Conservation (phyloP, 2,329 filamentous ascomycete species). For the Neonectria neomacrospora region DNA sequence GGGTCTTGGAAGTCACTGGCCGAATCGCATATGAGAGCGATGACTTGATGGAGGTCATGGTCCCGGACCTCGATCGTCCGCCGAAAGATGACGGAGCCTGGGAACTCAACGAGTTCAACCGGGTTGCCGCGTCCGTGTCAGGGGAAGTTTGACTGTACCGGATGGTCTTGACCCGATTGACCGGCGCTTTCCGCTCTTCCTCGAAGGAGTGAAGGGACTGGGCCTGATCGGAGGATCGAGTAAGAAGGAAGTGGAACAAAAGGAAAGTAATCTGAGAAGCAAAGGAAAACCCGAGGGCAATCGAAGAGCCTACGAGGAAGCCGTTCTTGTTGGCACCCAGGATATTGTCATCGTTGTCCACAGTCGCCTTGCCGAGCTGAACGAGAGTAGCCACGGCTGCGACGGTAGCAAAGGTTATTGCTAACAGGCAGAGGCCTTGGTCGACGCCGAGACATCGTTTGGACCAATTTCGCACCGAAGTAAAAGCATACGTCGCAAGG, state of each 20-base stretch:
- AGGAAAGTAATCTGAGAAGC: slow-evolving; percentile 61
- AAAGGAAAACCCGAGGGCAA: slow-evolving; percentile 59
- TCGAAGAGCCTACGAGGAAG: slow-evolving; percentile 58
- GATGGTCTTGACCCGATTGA: slow-evolving; percentile 60
- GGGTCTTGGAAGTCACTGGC: slow-evolving; percentile 67
- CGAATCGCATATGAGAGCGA: slow-evolving; percentile 60
- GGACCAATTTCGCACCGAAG: slow-evolving; percentile 39
- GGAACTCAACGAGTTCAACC: slow-evolving; percentile 51
- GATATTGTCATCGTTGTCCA: slow-evolving; percentile 26
- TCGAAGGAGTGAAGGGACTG: slow-evolving; percentile 39
- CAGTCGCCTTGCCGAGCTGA: slow-evolving; percentile 46
- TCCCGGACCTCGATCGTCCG: slow-evolving; percentile 39
- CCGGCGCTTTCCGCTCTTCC: slow-evolving; percentile 36
- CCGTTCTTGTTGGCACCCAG: slow-evolving; percentile 35
- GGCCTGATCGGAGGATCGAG: slow-evolving; percentile 42
- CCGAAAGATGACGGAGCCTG: slow-evolving; percentile 56
- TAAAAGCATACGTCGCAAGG: slow-evolving; percentile 49
- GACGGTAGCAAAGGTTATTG: slow-evolving; percentile 58
- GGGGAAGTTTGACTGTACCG: slow-evolving; percentile 61
- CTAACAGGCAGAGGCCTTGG: slow-evolving; percentile 48
- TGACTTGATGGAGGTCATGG: slow-evolving; percentile 47
- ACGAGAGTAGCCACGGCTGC: slow-evolving; percentile 58
- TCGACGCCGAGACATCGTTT: slow-evolving; percentile 39
- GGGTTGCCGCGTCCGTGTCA: slow-evolving; percentile 46
- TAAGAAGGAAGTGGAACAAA: slow-evolving; percentile 55